Base-by-base conservation (phyloP, 805 yeast species). In the Candida tibetensis region DNA sequence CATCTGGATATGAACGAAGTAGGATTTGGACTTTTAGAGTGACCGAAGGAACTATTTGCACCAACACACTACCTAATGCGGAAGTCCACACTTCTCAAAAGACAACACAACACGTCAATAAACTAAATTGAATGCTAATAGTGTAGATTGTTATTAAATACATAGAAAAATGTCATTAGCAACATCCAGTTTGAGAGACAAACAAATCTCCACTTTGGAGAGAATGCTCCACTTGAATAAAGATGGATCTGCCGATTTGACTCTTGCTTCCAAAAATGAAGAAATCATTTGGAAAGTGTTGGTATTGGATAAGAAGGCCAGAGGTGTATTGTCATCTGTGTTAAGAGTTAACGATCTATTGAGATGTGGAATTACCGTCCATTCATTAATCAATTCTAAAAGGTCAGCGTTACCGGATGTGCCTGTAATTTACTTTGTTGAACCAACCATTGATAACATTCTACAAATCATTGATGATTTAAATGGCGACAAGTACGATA, bases 401-500 rank as follows among this genome's bases (percentile, higher is more conserved):
- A 72, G 99, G 44, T 78, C 90, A n/a, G 76, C 91, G 1, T 71
- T 93, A 36, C 90, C 95, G 1, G 99, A 93, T 52, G 98, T 91
- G 10, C 97, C 98, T 0, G 98, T 81, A 3, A 78, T 93, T 32
- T 93, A 93, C 63, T 91, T 93, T 51, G 83, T 93, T 23, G 84
- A 85, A 41, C 98, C 99, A 4, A 85, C 93, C 0, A 67, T 74
- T 18, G 91, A 78, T 33, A 93, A 93, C 56, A 71, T 93, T 29
- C 65, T 76, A 21, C 55, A 64, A 22, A 85, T 93, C 26, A 75
- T 86, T 8, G 73, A 77, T 34, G 99, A 93, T 57, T 63, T 93
- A 39, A 75, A 77, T 21, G 66, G 68, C 30, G 95, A 86, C 44
- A 79, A 81, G 48, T 93, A 93, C 58, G 85, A 87, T 28, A 77